phyloP scores from a whole-genome alignment of 2,329 filamentous ascomycete genomes.

The Parastagonospora avenae region DNA sequence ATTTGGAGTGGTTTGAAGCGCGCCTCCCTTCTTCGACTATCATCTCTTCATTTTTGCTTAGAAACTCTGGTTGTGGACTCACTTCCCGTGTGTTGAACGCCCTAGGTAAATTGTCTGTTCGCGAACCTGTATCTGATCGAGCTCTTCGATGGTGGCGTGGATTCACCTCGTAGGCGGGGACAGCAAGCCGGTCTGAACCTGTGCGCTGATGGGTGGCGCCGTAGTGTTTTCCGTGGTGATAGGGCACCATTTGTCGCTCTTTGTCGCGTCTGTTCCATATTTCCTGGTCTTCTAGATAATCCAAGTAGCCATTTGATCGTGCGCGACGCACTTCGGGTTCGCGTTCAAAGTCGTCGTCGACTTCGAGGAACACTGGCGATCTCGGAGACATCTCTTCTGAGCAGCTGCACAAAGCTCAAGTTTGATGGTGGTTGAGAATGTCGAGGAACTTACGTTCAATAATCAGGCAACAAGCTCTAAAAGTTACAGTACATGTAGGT shows the following conservation, averaged over 20 bases:
- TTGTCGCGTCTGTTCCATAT: conserved; percentile 21
- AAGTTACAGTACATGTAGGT: too few relatives aligned
- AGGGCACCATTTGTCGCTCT: conserved; percentile 29
- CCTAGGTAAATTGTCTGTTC: conserved; percentile 1
- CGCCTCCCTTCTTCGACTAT: neutral
- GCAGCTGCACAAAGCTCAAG: neutral
- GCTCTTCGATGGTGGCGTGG: conserved; percentile 1
- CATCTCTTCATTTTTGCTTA: conserved; percentile 8
- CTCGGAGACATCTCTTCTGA: conserved; percentile 9
- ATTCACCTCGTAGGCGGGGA: conserved; percentile 18
- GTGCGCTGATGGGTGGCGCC: conserved; percentile 5
- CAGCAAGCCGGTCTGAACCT: conserved; percentile 24
- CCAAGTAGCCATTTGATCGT: conserved; percentile 29
- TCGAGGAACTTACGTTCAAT: too few relatives aligned
- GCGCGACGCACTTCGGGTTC: conserved; percentile 20
- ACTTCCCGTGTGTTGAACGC: conserved; percentile 18
- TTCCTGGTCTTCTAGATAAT: conserved; percentile 27
- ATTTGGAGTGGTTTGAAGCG: conserved; percentile 2
- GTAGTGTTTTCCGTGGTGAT: conserved; percentile 15
- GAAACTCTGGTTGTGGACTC: conserved; percentile 8
- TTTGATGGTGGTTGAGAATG: neutral
- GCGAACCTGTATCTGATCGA: neutral
- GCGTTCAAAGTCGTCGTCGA: conserved; percentile 7
- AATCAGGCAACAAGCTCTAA: too few relatives aligned
- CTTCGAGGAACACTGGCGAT: conserved; percentile 18